Evolutionary conservation across 2,329 filamentous ascomycete species (phyloP), one percentile per base, ranked within the genome.

Genomic region (Clarireedia hainanense): DNA sequence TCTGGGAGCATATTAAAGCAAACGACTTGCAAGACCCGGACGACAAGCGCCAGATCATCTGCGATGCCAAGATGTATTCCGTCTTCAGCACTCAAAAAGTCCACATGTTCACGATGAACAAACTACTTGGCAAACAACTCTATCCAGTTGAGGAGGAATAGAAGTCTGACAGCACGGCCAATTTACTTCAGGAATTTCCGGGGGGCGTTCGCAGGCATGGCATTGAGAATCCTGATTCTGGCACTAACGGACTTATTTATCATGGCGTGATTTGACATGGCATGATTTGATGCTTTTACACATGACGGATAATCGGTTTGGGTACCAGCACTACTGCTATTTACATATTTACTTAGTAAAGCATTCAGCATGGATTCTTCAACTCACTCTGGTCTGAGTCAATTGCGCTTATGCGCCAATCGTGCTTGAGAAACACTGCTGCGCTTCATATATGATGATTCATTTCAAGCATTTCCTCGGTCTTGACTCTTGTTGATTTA

Each of bases 101-200:
- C 50, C 90, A 97, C 73, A 99, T 99, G 94, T 99, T 99, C 72
- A 91, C 90, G 64, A 97, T 99, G 92, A 97, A 96, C 77, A 96
- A 96, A 76, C 82, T 96, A 15, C 83, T 97, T 10, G 90, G 89
- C 60, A 85, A 87, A 69, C 92, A 97, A 67, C 77, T 97, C 40
- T 96, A 95, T 68, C 88, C 87, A 2, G 79, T 89, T 48, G 90
- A 92, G 52, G 90, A 94, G 70, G 57, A 59, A 51, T 59, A 50
- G 39, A 26, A 55, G 10, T 23, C 15, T 23, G 43, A 54, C 30
- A 23, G 20, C 23, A 49, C 24, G 6, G 6, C 24, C 34, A 24
- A 15, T 39, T 49, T 10, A 27, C 20, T 26, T 34, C 47, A 45
- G 45, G 7, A 14, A 4, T n/a, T 10, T 23, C 12, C 30, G 10